Conservation (phyloP, 345 rosid genomes). For the Salix suchowensis region DNA sequence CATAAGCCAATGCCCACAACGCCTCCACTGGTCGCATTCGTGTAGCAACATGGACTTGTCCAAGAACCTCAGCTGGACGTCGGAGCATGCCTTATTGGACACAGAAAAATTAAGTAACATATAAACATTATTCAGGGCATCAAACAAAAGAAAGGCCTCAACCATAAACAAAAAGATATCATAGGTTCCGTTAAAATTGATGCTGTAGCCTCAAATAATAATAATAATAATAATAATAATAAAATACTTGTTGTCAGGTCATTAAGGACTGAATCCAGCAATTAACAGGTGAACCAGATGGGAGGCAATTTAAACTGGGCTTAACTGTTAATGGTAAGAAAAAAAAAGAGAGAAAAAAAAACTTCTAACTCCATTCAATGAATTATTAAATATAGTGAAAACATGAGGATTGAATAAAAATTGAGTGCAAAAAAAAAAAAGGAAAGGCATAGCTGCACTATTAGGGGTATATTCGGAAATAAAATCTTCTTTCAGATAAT, state of each 20-base stretch:
- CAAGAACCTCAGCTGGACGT: slow-evolving; percentile 97
- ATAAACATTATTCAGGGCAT: slow-evolving; percentile 12
- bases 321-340: not conserved
- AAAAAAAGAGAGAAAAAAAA: not conserved
- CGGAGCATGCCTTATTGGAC: slow-evolving; percentile 60
- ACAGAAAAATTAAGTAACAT: slow-evolving; percentile 13
- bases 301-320: not conserved
- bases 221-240: not conserved
- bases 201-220: not conserved
- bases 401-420: not conserved
- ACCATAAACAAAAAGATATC: slow-evolving; percentile 4
- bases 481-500: not conserved
- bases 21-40: slow-evolving; percentile 87
- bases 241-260: not conserved
- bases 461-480: not conserved
- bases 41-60: slow-evolving; percentile 92
- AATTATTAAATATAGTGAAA: not conserved
- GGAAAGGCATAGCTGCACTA: not conserved
- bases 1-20: slow-evolving; percentile 92
- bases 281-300: not conserved
- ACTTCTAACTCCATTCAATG: not conserved
- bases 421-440: not conserved
- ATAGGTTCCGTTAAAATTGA: not conserved
- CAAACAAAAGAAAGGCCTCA: slow-evolving; percentile 2
- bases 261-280: not conserved